Evolutionary conservation across 2,329 filamentous ascomycete genomes (phyloP), one percentile per base, ranked within the genome.

Genomic region (Penicillium sp.): DNA sequence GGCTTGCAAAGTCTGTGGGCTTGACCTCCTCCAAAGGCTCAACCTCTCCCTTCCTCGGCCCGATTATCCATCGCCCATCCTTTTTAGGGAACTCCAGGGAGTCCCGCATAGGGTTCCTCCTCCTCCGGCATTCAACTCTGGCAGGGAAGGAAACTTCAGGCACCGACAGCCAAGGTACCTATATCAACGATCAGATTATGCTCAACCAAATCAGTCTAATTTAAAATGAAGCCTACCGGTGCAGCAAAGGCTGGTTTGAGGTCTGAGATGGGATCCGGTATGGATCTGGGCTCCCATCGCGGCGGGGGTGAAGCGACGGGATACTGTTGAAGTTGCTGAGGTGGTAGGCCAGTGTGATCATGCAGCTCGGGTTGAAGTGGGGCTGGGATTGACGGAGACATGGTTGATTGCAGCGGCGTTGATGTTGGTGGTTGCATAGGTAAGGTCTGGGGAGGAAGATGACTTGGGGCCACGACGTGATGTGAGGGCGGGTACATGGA

Each of bases 141-240:
- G 79, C 70, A 3, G 84, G 84, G 64, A 87, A 86, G 2, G 78
- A 72, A 29, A 72, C 72, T 20, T 81, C 79, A 15, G 81, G 77
- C 26, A 81, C 77, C 12, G 84, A 87, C 31, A 84, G 77, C 84
- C 84, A 87, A 11, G 85, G 85, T 20, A 87, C 72, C 79, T 82
- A 60, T 26, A 55, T 41, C 8, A 40, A 49, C 7, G 44, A 51
- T 69, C 49, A 67, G 58, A 37, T 22, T 20, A 7, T 12, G 43
- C 15, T 26, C 14, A 50, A 48, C 33, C 49, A 23, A 43, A 37
- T 55, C 43, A 25, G 26, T 49, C 42, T 12, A 7, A 35, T 35
- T 37, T 14, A 25, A 9, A 29, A 26, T 29, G 18, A 6, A 31
- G 67, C 76, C 72, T 70, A 80, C 78, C 12, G 77, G 74, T 55